Conservation (phyloP, 352 stramenopile genomes). For the Phytophthora podocarpi region DNA sequence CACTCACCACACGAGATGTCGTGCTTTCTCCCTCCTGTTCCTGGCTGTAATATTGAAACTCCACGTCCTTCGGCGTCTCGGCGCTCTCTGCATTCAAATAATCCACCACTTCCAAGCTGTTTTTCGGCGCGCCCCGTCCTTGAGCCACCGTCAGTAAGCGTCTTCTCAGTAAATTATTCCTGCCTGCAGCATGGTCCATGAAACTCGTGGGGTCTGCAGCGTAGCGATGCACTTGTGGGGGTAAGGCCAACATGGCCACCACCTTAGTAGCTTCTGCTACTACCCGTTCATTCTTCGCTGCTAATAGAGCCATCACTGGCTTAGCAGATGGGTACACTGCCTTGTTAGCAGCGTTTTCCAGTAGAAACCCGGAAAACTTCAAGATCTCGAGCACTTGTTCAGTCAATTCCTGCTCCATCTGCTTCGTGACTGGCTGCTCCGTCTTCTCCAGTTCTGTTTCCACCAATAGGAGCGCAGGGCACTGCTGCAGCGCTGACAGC, state of each 20-base stretch:
- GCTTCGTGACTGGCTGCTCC: constrained; percentile 6
- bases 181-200: constrained; percentile 42
- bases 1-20: constrained; percentile 40
- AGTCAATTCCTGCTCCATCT: constrained; percentile 47
- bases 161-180: constrained; percentile 53
- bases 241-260: constrained; percentile 72
- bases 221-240: constrained; percentile 71
- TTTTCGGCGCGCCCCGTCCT: constrained; percentile 47
- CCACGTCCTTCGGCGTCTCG: constrained; percentile 4
- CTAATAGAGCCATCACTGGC: constrained; percentile 52
- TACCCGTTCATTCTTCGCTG: constrained; percentile 70
- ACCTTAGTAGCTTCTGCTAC: constrained; percentile 75
- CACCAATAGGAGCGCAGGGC: constrained; percentile 54
- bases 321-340: constrained; percentile 70
- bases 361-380: constrained; percentile 73
- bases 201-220: constrained; percentile 58
- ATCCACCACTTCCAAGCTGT: constrained; percentile 69
- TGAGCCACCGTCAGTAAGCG: constrained; percentile 62
- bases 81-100: constrained; percentile 42
- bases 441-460: constrained; percentile 23
- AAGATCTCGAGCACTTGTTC: constrained; percentile 73
- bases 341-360: constrained; percentile 86
- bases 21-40: constrained; percentile 27
- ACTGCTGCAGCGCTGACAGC: constrained; percentile 40
- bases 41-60: constrained; percentile 79